Evolutionary conservation across 257 asterid species (phyloP).

Genomic region (Eustoma russellianum): DNA sequence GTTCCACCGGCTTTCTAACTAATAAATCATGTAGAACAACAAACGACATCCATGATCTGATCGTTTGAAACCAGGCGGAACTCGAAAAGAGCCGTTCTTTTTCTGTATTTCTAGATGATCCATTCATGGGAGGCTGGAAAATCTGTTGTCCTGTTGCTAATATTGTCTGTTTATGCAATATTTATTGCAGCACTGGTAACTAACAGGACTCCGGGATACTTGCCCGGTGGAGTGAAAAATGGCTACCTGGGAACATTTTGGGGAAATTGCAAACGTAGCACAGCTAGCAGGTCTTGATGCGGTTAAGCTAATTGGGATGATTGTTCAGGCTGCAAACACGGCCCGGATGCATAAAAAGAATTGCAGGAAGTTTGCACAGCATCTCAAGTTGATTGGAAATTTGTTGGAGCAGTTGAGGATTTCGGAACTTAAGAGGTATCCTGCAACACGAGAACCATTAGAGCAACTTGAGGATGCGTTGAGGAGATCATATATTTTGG

Average conservation of each 20-base stretch:
- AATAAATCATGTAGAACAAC: too few species aligned
- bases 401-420: conserved; percentile 63
- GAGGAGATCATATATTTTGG: conserved; percentile 68
- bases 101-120: background rate
- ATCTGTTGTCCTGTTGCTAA: background rate
- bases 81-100: background rate
- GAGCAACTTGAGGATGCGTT: conserved; percentile 81
- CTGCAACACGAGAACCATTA: conserved; percentile 75
- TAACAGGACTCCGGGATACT: conserved; percentile 8
- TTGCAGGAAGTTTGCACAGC: conserved; percentile 62
- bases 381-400: conserved; percentile 69
- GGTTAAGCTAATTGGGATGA: conserved; percentile 58
- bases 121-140: background rate
- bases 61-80: too few species aligned
- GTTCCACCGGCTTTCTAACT: too few species aligned
- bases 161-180: conserved; percentile 9
- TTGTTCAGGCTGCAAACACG: conserved; percentile 61
- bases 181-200: conserved; percentile 8
- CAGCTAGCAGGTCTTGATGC: conserved; percentile 74
- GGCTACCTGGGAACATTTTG: conserved; percentile 67
- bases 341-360: conserved; percentile 84
- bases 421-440: conserved; percentile 64
- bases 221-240: conserved; percentile 15
- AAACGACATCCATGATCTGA: too few species aligned
- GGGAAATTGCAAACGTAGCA: conserved; percentile 65